Conservation (phyloP, 2,329 filamentous ascomycete genomes). For the Aspergillus pseudotamarii region DNA sequence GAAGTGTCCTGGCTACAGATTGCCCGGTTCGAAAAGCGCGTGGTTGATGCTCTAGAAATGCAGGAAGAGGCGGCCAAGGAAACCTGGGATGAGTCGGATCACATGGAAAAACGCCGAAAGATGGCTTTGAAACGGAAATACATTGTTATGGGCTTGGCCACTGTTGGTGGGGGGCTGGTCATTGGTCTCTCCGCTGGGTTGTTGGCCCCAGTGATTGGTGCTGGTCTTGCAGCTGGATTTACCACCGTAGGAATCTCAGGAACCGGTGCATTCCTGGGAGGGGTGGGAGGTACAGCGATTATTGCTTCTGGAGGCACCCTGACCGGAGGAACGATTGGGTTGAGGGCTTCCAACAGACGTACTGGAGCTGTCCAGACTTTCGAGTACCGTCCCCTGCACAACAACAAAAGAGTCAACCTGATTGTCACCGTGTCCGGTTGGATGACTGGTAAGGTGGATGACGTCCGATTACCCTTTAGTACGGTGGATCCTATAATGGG, state of each 20-base stretch:
- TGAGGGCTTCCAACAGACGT: slow-evolving; percentile 79
- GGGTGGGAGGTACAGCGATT: slow-evolving; percentile 87
- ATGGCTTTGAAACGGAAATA: slow-evolving; percentile 79
- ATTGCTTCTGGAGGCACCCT: slow-evolving; percentile 89
- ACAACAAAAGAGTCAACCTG: slow-evolving; percentile 95
- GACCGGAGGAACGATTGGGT: slow-evolving; percentile 83
- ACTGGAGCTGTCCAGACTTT: slow-evolving; percentile 95
- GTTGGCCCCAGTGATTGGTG: slow-evolving; percentile 89
- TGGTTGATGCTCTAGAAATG: slow-evolving; percentile 97
- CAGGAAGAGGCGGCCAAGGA: slow-evolving; percentile 92
- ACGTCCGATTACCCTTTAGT: slow-evolving; percentile 92
- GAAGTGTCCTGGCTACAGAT: slow-evolving; percentile 90
- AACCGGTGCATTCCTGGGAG: slow-evolving; percentile 85
- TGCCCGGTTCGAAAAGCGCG: slow-evolving; percentile 93
- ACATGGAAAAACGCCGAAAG: slow-evolving; percentile 85
- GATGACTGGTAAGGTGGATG: slow-evolving; percentile 98
- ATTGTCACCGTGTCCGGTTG: slow-evolving; percentile 95
- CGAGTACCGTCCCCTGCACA: slow-evolving; percentile 93
- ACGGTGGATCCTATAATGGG: slow-evolving; percentile 98
- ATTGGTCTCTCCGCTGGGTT: slow-evolving; percentile 93
- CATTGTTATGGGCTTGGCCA: slow-evolving; percentile 95
- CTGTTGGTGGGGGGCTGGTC: slow-evolving; percentile 89
- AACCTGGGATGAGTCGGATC: slow-evolving; percentile 96
- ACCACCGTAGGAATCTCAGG: slow-evolving; percentile 92
- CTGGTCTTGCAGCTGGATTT: slow-evolving; percentile 89